Evolutionary conservation across 805 yeast genomes (phyloP).

Genomic region (Candida methanosorbosa): DNA sequence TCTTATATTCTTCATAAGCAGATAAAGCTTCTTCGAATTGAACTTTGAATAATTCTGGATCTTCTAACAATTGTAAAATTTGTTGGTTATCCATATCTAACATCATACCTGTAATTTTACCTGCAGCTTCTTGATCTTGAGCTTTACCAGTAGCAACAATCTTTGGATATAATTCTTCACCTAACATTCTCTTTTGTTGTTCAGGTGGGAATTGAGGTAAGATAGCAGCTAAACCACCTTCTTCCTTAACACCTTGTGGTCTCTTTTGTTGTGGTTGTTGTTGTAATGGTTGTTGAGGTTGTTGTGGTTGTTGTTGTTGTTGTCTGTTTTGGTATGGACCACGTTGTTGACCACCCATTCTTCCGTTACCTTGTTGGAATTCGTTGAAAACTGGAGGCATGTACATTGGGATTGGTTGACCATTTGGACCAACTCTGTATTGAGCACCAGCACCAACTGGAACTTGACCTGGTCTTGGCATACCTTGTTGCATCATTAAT

Average conservation of each 20-base stretch:
- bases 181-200: constrained; percentile 94
- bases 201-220: constrained; percentile 66
- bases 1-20: constrained; percentile 89
- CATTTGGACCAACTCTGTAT: constrained; percentile 70
- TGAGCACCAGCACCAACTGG: constrained; percentile 57
- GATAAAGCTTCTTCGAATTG: constrained; percentile 91
- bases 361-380: constrained; percentile 53
- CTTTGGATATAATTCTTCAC: constrained; percentile 95
- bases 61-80: constrained; percentile 80
- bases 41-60: constrained; percentile 80
- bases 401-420: constrained; percentile 76
- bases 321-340: constrained; percentile 40
- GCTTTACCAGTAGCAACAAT: constrained; percentile 81
- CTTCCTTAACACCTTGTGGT: constrained; percentile 16
- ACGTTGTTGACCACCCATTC: constrained; percentile 25
- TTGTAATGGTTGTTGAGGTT: constrained; percentile 18
- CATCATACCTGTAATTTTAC: constrained; percentile 98
- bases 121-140: constrained; percentile 90
- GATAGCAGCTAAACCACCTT: constrained; percentile 45
- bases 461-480: constrained; percentile 55
- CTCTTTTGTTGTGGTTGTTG: constrained; percentile 16
- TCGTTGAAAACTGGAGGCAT: constrained; percentile 74
- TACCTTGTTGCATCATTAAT: constrained; percentile 60
- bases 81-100: constrained; percentile 90
- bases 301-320: constrained; percentile 19